These are phyloP conservation scores for Aureoboletus auriporus DNA, from an alignment of 768 basidiomycete genomes.

Conservation along the genomic window DNA sequence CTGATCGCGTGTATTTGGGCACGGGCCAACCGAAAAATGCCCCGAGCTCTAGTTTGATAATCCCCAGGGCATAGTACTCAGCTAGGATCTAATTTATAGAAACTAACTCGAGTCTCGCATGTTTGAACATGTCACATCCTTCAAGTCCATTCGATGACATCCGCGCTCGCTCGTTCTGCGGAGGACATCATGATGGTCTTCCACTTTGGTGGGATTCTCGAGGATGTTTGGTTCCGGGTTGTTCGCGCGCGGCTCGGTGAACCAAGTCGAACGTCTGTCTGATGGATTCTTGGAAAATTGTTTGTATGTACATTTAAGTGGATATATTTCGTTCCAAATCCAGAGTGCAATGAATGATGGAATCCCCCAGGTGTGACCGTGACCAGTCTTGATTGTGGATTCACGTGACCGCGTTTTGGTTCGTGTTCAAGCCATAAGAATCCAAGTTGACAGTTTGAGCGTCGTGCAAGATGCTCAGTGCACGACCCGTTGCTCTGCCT, in stretches of 20 bases:
- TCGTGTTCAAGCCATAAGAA: constrained; percentile 12
- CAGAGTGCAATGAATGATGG: too few relatives aligned
- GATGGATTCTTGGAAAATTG: constrained; percentile 41
- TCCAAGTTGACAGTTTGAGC: neutral
- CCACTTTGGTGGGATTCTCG: constrained; percentile 38
- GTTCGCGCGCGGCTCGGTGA: constrained; percentile 25
- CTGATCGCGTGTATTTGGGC: too few relatives aligned
- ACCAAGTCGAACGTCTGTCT: constrained; percentile 54
- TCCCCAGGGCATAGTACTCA: constrained; percentile 67
- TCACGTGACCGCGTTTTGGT: constrained; percentile 29
- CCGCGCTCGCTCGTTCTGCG: constrained; percentile 59
- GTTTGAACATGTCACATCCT: constrained; percentile 71
- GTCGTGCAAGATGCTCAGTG: constrained; percentile 24
- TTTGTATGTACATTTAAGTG: too few relatives aligned
- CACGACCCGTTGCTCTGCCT: constrained; percentile 21
- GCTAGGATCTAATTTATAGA: constrained; percentile 79
- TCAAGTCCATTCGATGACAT: constrained; percentile 71
- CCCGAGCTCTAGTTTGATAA: constrained; percentile 3
- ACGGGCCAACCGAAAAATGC: too few relatives aligned
- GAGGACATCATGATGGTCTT: constrained; percentile 58
- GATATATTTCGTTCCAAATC: too few relatives aligned
- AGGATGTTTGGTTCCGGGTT: constrained; percentile 56
- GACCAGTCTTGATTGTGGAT: too few relatives aligned
- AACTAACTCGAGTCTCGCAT: constrained; percentile 78
- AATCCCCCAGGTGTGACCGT: too few relatives aligned